Conservation (phyloP, 2,329 filamentous ascomycete genomes). For the Geoglossum cookeanum region DNA sequence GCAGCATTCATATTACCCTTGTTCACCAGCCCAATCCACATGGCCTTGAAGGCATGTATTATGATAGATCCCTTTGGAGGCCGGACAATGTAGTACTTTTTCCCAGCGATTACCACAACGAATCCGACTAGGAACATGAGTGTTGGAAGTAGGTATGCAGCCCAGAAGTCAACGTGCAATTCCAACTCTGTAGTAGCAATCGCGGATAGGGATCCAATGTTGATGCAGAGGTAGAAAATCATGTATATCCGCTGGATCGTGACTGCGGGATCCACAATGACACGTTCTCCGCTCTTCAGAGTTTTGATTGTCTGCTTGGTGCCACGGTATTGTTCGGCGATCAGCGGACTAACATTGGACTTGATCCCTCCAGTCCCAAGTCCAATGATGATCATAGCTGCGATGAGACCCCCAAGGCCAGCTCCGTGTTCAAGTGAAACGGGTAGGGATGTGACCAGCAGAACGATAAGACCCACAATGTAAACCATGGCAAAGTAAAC, state of each 20-base stretch:
- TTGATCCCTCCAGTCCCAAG: constrained; percentile 24
- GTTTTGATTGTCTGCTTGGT: constrained; percentile 31
- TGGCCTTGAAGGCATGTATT: constrained; percentile 42
- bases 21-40: constrained; percentile 32
- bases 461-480: constrained; percentile 34
- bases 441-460: constrained; percentile 36
- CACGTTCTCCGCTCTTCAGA: constrained; percentile 31
- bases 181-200: constrained; percentile 52
- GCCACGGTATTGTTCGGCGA: constrained; percentile 44
- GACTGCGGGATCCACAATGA: constrained; percentile 46
- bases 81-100: constrained; percentile 26
- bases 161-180: constrained; percentile 45
- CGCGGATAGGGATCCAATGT: constrained; percentile 48
- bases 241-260: constrained; percentile 52
- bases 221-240: constrained; percentile 52
- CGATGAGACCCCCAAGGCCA: constrained; percentile 35
- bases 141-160: constrained; percentile 41
- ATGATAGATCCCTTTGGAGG: constrained; percentile 44
- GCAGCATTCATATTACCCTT: constrained; percentile 43
- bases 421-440: constrained; percentile 28
- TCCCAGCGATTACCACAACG: constrained; percentile 28
- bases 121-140: constrained; percentile 44
- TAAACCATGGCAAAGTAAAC: constrained; percentile 32
- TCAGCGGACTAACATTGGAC: constrained; percentile 23
- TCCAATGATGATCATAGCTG: constrained; percentile 41